A percentile compares a stretch with the other conserved stretches of the same genome.
phyloP scores from a whole-genome alignment of 1,284 basidiomycete genomes.

The Rhodotorula sp. region DNA sequence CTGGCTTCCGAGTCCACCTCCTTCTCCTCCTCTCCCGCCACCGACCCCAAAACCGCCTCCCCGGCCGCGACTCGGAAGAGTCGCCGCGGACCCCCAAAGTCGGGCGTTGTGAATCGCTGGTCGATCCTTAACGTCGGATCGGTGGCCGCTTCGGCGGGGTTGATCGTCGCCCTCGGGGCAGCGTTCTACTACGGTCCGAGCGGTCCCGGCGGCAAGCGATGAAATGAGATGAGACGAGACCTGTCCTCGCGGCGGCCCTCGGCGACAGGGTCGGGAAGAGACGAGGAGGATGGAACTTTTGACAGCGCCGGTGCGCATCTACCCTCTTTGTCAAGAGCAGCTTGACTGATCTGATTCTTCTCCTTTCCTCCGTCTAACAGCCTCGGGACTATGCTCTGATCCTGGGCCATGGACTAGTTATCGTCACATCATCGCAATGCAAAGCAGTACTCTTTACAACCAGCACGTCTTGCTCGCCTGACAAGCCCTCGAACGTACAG shows the following conservation, averaged over 20 bases:
- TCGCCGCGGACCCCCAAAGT: background rate
- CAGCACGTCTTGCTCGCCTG: no score
- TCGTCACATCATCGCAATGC: background rate
- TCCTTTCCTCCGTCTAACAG: constrained; percentile 16
- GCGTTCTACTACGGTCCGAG: constrained; percentile 38
- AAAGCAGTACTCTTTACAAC: background rate
- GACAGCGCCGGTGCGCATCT: constrained; percentile 7
- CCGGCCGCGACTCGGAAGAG: background rate
- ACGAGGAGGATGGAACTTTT: background rate
- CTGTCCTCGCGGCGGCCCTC: background rate
- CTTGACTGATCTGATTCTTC: constrained; percentile 30
- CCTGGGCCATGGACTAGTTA: background rate
- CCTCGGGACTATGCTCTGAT: constrained; percentile 43
- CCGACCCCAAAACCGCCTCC: background rate
- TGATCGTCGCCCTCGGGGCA: constrained; percentile 29
- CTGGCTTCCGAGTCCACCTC: constrained; percentile 15
- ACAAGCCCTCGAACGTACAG: no score
- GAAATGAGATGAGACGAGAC: no score
- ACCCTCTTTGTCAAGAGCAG: constrained; percentile 13
- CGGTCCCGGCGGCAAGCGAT: constrained; percentile 31
- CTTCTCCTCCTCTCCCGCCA: background rate
- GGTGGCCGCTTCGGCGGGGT: constrained; percentile 25
- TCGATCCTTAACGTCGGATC: constrained; percentile 26
- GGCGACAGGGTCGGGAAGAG: background rate
- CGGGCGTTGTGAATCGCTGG: constrained; percentile 22